Evolutionary conservation across 75 land plant genomes (phyloP).

Genomic region (Picea sitchensis): DNA sequence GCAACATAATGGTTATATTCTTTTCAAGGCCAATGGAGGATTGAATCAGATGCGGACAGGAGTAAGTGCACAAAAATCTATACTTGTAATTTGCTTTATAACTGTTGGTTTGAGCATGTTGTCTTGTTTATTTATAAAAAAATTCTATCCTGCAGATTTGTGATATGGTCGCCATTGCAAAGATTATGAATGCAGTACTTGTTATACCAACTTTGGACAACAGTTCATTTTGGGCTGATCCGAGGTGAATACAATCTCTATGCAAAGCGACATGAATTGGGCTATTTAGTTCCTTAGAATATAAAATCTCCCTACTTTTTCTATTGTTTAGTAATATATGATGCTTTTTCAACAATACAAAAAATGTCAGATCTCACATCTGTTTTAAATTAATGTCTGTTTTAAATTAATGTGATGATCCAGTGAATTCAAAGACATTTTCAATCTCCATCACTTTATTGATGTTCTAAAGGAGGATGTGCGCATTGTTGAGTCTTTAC

Average conservation of each 20-base stretch:
- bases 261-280: not conserved
- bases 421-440: constrained; percentile 41
- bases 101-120: not conserved
- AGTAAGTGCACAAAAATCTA: not conserved
- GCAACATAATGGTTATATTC: constrained; percentile 17
- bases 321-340: not conserved
- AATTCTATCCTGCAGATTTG: constrained; percentile 11
- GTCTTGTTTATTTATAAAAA: not conserved
- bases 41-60: constrained; percentile 34
- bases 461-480: constrained; percentile 32
- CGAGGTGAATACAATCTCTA: constrained; percentile 19
- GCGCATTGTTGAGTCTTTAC: constrained; percentile 28
- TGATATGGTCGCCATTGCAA: constrained; percentile 27
- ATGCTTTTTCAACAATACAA: not conserved
- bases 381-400: too few relatives aligned
- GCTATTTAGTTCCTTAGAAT: too few relatives aligned
- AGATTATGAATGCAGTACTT: constrained; percentile 37
- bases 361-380: not conserved
- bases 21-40: constrained; percentile 26
- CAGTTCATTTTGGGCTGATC: constrained; percentile 29
- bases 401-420: not conserved
- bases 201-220: constrained; percentile 34
- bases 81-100: not conserved
- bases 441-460: constrained; percentile 32
- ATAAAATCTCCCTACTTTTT: not conserved